Conservation (phyloP, 2,329 filamentous ascomycete species). For the Paramyrothecium sp. region DNA sequence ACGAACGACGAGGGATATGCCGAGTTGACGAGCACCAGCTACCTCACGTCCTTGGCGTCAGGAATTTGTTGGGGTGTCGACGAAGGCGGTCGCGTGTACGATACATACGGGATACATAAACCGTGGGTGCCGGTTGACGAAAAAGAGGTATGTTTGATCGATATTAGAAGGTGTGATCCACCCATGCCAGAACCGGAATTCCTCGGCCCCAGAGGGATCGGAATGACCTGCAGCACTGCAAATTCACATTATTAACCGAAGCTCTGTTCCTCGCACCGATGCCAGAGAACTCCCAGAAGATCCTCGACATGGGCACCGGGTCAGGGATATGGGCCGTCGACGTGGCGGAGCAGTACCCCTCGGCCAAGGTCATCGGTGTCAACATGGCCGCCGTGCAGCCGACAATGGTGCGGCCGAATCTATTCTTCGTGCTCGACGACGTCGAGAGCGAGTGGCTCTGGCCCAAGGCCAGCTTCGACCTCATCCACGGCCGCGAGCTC, state of each 20-base stretch:
- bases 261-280: conserved; percentile 23
- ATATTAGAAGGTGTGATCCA: not conserved
- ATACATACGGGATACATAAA: conserved; percentile 19
- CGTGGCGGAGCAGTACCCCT: conserved; percentile 27
- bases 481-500: conserved; percentile 57
- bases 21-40: conserved; percentile 26
- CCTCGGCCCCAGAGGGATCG: conserved; percentile 13
- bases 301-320: conserved; percentile 25
- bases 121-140: conserved; percentile 18
- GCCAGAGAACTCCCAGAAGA: conserved; percentile 12
- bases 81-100: conserved; percentile 18
- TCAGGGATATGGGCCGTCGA: conserved; percentile 27
- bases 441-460: conserved; percentile 23
- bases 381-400: conserved; percentile 35
- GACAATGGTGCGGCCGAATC: conserved; percentile 36
- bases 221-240: conserved; percentile 22
- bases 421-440: conserved; percentile 39
- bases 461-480: conserved; percentile 51
- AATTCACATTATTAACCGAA: conserved; percentile 16
- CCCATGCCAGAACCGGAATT: not conserved
- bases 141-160: conserved; percentile 6
- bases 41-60: conserved; percentile 21
- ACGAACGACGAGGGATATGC: conserved; percentile 22
- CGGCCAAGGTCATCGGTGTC: conserved; percentile 26
- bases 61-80: conserved; percentile 18